Evolutionary conservation across 495 filamentous ascomycete genomes (phyloP).

Genomic region (Neurospora terricola): DNA sequence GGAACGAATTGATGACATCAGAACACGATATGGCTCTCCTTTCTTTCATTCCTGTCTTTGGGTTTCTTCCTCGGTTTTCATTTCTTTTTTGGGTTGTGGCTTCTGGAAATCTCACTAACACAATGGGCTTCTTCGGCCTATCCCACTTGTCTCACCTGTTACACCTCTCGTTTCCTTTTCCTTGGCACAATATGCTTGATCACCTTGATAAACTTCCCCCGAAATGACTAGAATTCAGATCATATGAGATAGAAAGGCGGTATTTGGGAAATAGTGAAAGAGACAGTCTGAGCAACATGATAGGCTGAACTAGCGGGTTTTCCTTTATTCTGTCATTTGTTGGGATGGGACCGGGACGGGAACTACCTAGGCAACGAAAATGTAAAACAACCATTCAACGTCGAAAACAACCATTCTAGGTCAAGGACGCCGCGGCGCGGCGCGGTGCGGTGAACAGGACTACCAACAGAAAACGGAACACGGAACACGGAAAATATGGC

Average conservation of each 20-base stretch:
- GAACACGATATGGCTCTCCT: slow-evolving; percentile 8
- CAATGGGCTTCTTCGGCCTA: background rate
- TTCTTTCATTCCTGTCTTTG: slow-evolving; percentile 9
- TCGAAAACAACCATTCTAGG: background rate
- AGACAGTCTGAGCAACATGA: background rate
- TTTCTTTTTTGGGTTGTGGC: background rate
- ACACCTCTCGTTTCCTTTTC: background rate
- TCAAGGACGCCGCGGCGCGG: background rate
- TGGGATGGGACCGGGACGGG: background rate
- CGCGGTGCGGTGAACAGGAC: background rate
- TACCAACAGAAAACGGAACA: background rate
- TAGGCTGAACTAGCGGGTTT: background rate
- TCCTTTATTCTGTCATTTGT: background rate
- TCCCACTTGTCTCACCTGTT: background rate
- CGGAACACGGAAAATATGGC: background rate
- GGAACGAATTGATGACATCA: background rate
- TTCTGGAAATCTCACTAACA: background rate
- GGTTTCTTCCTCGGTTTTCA: slow-evolving; percentile 4
- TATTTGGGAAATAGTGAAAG: background rate
- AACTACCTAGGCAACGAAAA: background rate
- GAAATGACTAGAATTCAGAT: background rate
- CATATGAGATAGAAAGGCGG: background rate
- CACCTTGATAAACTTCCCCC: background rate
- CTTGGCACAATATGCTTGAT: background rate
- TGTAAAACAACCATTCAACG: background rate